Percentiles rank a stretch among this genome's conserved stretches.
phyloP scores from a whole-genome alignment of 345 rosid species.

The Dipteronia sinensis region DNA sequence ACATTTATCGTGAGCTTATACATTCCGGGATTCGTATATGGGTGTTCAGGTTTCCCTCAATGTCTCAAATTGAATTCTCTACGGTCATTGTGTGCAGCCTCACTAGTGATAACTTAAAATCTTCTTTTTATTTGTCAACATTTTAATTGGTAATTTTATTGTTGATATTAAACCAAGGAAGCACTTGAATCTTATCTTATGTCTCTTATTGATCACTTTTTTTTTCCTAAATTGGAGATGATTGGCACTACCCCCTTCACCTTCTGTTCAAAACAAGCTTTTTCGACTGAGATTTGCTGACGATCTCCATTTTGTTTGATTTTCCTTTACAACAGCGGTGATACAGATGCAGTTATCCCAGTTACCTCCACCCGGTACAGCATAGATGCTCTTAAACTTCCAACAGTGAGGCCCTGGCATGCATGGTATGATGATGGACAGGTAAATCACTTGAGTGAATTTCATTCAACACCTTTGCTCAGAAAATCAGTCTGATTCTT shows the following conservation, averaged over 20 bases:
- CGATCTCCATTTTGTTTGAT: conserved; percentile 4
- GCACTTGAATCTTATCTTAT: neutral
- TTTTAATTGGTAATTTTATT: neutral
- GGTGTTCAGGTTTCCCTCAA: conserved; percentile 77
- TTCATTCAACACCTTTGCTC: neutral
- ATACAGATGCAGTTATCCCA: conserved; percentile 88
- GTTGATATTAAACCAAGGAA: neutral
- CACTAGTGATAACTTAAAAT: neutral
- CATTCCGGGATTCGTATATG: conserved; percentile 78
- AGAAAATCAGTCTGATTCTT: no score
- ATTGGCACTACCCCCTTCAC: neutral
- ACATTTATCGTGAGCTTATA: conserved; percentile 77
- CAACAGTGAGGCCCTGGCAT: conserved; percentile 60
- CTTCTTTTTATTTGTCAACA: neutral
- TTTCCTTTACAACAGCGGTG: conserved; percentile 54
- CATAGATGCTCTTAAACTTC: conserved; percentile 78
- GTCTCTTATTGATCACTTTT: neutral
- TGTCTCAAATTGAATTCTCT: neutral
- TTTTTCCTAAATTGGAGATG: neutral
- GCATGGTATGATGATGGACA: conserved; percentile 88
- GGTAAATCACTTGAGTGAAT: conserved; percentile 39
- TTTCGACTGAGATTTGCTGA: conserved; percentile 4
- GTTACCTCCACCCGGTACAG: conserved; percentile 87
- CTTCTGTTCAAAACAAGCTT: neutral
- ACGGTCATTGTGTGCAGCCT: neutral